Evolutionary conservation across 176 grass and related monocot species (phyloP).

Genomic region (Microstegium vimineum): DNA sequence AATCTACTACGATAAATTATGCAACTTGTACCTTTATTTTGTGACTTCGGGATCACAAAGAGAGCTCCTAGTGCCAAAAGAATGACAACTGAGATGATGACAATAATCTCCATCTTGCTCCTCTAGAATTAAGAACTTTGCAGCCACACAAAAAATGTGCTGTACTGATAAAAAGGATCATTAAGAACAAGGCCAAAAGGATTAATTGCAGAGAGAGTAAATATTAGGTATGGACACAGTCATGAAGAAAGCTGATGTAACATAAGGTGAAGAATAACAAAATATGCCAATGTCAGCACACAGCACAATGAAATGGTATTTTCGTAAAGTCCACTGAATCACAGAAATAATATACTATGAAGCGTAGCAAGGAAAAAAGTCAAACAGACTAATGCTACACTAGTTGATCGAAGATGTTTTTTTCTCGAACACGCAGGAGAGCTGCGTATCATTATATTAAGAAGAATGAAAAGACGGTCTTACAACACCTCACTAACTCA

Average conservation of each 20-base stretch:
- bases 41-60: constrained; percentile 66
- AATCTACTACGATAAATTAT: not conserved
- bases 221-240: not conserved
- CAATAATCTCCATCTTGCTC: constrained; percentile 48
- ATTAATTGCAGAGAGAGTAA: not conserved
- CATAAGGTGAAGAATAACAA: not conserved
- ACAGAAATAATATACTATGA: not conserved
- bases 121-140: constrained; percentile 13
- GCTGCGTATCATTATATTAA: no score
- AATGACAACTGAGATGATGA: constrained; percentile 31
- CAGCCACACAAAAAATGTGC: not conserved
- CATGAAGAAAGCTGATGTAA: not conserved
- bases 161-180: not conserved
- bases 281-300: not conserved
- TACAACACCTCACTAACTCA: no score
- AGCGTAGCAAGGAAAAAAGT: not conserved
- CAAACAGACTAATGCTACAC: no score
- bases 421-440: no score
- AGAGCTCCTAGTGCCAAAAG: constrained; percentile 64
- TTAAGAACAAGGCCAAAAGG: not conserved
- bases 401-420: no score
- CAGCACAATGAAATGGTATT: not conserved
- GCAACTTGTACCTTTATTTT: constrained; percentile 43
- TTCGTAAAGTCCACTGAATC: not conserved
- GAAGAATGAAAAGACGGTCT: no score